Conservation (phyloP, 352 stramenopile species). For the Globisporangium splendens region DNA sequence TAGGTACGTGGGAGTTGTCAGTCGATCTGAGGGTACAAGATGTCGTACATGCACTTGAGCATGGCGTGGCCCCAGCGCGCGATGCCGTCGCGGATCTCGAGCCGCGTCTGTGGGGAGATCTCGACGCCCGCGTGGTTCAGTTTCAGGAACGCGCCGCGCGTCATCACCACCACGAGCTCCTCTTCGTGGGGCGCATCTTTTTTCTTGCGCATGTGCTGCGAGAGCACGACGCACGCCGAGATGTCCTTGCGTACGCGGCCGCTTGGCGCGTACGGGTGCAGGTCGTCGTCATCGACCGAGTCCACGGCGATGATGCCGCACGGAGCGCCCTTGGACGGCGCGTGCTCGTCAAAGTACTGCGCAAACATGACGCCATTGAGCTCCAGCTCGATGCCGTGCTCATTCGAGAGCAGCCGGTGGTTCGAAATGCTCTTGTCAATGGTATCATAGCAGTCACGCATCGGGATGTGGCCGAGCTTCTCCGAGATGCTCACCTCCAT, state of each 20-base stretch:
- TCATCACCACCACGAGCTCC: slow-evolving; percentile 16
- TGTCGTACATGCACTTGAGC: slow-evolving; percentile 17
- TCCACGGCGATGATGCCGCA: slow-evolving; percentile 39
- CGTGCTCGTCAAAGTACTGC: slow-evolving; percentile 25
- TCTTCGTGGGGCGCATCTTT: background rate
- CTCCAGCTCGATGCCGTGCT: slow-evolving; percentile 35
- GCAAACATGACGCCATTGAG: slow-evolving; percentile 53
- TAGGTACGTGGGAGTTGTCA: too few relatives aligned
- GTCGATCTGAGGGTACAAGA: slow-evolving; percentile 9
- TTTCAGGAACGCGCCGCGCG: slow-evolving; percentile 16
- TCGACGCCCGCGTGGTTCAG: slow-evolving; percentile 4
- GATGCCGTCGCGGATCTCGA: slow-evolving; percentile 16
- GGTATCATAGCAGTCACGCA: slow-evolving; percentile 50
- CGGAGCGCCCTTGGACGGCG: slow-evolving; percentile 15
- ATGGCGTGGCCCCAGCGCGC: slow-evolving; percentile 20
- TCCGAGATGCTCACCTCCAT: slow-evolving; percentile 61
- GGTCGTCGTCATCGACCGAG: slow-evolving; percentile 47
- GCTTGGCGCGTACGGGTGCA: slow-evolving; percentile 40
- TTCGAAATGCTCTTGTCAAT: slow-evolving; percentile 43
- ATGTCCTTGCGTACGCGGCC: slow-evolving; percentile 48
- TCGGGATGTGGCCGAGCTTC: slow-evolving; percentile 48
- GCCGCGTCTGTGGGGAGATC: slow-evolving; percentile 8
- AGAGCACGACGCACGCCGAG: slow-evolving; percentile 39
- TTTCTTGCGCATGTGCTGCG: slow-evolving; percentile 9
- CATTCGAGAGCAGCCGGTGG: slow-evolving; percentile 45